Base-by-base conservation (phyloP, 768 basidiomycete genomes). In the Roridomyces roridus region DNA sequence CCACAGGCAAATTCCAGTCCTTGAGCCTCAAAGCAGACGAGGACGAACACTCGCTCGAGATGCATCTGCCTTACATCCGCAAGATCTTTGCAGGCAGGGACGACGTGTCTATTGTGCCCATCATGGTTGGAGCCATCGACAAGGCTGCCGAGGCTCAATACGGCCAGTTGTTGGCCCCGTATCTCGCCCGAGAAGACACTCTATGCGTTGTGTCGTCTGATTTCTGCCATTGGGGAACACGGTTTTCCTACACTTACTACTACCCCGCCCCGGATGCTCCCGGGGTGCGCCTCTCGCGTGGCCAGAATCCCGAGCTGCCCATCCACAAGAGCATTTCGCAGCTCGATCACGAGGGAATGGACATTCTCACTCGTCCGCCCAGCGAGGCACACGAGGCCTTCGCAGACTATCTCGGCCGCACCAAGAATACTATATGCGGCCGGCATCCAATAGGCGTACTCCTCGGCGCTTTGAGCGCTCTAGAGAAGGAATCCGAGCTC, bases 361-460 rank as follows among this genome's bases (percentile, higher is more conserved):
- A 86, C 15, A 70, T 87, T 36, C 77, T 95, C 47, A 81, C 84
- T 2, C 65, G 87, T 49, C 81, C 85, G 6, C 79, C 84, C 26
- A 84, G 84, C 8, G 71, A 77, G 24, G 84, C 88, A 0, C 92
- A 94, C 64, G 59, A 59, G 4, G 69, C 76, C 20, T 96, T 95
- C 66, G 77, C 84, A 2, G 74, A 77, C 6, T 94, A 95, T 69
- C 80, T 94, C 2, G 68, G 75, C 12, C 74, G 78, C 55, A 96
- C 93, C 29, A 85, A 88, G 74, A 99, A 99, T 74, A 98, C 97
- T 0, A 97, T 99, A 41, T 99, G 97, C 68, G 97, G 97, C 4
- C 81, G 97, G 35, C 95, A 98, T 66, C 94, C 97, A 1, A 98
- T 99, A 47, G 93, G 94, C 0, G 92, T 98, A 5, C 77, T 99